Percentiles rank a stretch among this genome's conserved stretches.
Conservation (phyloP, 148 eudicot species). For the Diospyros lotus region DNA sequence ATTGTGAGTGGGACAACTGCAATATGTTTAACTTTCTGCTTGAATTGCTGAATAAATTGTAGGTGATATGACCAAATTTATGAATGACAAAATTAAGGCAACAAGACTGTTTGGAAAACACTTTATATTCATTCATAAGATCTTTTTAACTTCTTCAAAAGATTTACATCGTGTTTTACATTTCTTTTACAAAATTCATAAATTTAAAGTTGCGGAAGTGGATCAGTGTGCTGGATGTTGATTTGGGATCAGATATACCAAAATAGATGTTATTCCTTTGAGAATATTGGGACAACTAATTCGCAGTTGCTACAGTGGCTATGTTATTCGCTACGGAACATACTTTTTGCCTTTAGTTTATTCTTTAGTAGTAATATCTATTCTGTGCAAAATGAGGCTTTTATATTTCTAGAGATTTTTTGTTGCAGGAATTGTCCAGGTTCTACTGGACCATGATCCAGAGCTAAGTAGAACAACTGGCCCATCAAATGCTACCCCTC, state of each 20-base stretch:
- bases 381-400: background rate
- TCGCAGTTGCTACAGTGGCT: background rate
- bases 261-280: background rate
- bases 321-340: background rate
- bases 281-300: background rate
- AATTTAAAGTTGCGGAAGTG: background rate
- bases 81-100: too few species aligned
- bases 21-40: background rate
- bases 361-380: background rate
- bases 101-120: too few species aligned
- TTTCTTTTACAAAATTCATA: background rate
- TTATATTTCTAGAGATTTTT: background rate
- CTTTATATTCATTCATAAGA: too few species aligned
- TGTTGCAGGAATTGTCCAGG: slow-evolving; percentile 65
- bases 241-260: background rate
- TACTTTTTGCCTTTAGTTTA: background rate
- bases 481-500: slow-evolving; percentile 66
- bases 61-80: background rate
- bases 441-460: slow-evolving; percentile 58
- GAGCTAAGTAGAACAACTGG: slow-evolving; percentile 57
- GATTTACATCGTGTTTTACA: too few species aligned
- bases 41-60: background rate
- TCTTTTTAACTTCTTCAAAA: too few species aligned
- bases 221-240: background rate
- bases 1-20: background rate